Base-by-base conservation (phyloP, 305 asterid genomes). In the Fraxinus latifolia region DNA sequence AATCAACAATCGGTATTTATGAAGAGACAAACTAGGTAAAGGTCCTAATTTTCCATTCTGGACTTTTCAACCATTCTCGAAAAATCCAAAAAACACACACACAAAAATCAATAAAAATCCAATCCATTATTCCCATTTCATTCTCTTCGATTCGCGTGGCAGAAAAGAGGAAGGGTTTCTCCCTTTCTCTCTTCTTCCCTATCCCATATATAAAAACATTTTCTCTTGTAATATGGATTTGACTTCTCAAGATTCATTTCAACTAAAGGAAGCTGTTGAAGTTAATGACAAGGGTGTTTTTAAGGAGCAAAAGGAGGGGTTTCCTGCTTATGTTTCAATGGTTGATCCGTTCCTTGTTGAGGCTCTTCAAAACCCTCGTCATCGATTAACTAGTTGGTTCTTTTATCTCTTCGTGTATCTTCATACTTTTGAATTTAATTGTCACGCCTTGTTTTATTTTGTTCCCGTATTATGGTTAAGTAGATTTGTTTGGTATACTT, bases 321-420 rank as follows among this genome's bases (percentile, higher is more conserved):
- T 0, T 77, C 89, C 89, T 79, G 83, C 89, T 47, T 87, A 90
- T 83, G 78, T 89, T 86, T 88, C 97, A 14, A 78, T 86, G 94
- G 98, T 94, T 85, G 99, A 96, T 86, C 93, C 99, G n/a, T 94
- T 96, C 80, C 90, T 96, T 84, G 93, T 94, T 68, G 99, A 96
- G 90, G 99, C 99, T 32, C 99, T 96, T 81, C 99, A 96, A 80
- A 94, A 92, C 91, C 97, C 98, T 84, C 98, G 99, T 80, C 99
- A 96, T 87, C 99, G 98, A 74, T 82, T 96, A 55, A 93, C 98
- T 50, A 92, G 99, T 95, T 53, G 86, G 96, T 84, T 39, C n/a
- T 7, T 60, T 58, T 81, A 42, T 47, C 9, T 5, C 34, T 55
- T n/a, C 55, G 67, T 72, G 65, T 31, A 29, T 29, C 36, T 53